These are phyloP conservation scores for Pseudopediastrum boryanum DNA, from an alignment of 139 green algal genomes.

Conservation along the genomic window DNA sequence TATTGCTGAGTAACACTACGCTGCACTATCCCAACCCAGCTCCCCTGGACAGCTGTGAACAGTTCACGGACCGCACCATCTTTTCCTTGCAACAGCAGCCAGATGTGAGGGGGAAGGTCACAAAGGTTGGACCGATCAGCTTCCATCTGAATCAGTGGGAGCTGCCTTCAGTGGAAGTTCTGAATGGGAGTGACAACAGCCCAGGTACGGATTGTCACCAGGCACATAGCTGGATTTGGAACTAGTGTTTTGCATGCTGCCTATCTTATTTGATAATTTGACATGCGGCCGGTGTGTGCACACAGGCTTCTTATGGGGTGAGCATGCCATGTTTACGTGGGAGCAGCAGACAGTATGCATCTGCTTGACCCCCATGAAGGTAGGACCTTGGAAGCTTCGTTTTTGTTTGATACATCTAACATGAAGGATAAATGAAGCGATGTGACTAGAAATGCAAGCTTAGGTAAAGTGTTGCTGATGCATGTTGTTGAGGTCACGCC, in stretches of 20 bases:
- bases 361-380: too few species aligned
- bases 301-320: too few species aligned
- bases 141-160: neutral
- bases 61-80: conserved; percentile 2
- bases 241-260: neutral
- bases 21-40: conserved; percentile 7
- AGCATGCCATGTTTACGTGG: too few species aligned
- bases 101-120: neutral
- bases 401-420: too few species aligned
- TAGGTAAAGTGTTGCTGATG: too few species aligned
- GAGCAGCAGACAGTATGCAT: too few species aligned
- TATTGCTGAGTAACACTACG: neutral
- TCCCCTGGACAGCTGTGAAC: conserved; percentile 7
- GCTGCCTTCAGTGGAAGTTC: too few species aligned
- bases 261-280: conserved; percentile 5
- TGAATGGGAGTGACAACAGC: conserved; percentile 5
- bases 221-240: too few species aligned
- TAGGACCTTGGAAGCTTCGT: neutral
- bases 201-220: neutral
- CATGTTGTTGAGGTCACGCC: too few species aligned
- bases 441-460: too few species aligned
- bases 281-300: too few species aligned
- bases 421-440: too few species aligned
- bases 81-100: conserved; percentile 12
- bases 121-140: neutral